A percentile compares a stretch with the other conserved stretches of the same genome.
Evolutionary conservation across 352 stramenopile genomes (phyloP).

Genomic region (Plasmopara muralis): DNA sequence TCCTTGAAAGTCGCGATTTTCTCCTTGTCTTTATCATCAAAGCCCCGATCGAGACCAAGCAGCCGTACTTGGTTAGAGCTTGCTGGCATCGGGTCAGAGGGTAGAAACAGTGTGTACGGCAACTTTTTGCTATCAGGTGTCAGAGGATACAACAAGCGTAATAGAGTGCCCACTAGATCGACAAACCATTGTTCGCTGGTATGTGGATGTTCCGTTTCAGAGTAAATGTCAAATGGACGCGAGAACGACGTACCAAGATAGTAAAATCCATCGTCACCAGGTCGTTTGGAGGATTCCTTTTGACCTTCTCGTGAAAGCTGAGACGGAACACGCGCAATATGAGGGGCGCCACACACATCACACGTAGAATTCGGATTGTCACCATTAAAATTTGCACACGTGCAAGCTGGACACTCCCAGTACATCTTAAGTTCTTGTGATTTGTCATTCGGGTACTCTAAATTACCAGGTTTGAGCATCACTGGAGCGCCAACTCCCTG

Average conservation of each 20-base stretch:
- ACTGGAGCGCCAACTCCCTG: slow-evolving; percentile 71
- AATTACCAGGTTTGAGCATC: slow-evolving; percentile 28
- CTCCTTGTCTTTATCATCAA: slow-evolving; percentile 70
- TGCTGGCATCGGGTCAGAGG: slow-evolving; percentile 37
- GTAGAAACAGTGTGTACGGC: slow-evolving; percentile 68
- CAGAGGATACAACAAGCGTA: slow-evolving; percentile 64
- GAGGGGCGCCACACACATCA: slow-evolving; percentile 67
- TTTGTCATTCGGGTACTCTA: slow-evolving; percentile 9
- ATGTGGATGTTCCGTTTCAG: slow-evolving; percentile 63
- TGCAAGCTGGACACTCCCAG: slow-evolving; percentile 80
- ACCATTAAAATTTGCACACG: slow-evolving; percentile 82
- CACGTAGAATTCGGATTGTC: slow-evolving; percentile 71
- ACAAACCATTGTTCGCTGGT: slow-evolving; percentile 67
- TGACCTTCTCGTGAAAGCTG: slow-evolving; percentile 4
- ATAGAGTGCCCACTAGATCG: slow-evolving; percentile 49
- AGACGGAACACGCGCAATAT: slow-evolving; percentile 19
- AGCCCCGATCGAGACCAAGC: slow-evolving; percentile 59
- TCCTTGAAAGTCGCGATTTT: slow-evolving; percentile 94
- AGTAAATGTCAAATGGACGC: slow-evolving; percentile 73
- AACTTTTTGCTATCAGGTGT: slow-evolving; percentile 79
- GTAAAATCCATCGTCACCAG: slow-evolving; percentile 37
- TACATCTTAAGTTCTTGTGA: slow-evolving; percentile 79
- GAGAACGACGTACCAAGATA: slow-evolving; percentile 62
- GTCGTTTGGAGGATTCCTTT: slow-evolving; percentile 23
- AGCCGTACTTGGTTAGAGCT: slow-evolving; percentile 45